These are phyloP conservation scores for Epichloe sibirici DNA, from an alignment of 2,329 filamentous ascomycete species.

Conservation along the genomic window DNA sequence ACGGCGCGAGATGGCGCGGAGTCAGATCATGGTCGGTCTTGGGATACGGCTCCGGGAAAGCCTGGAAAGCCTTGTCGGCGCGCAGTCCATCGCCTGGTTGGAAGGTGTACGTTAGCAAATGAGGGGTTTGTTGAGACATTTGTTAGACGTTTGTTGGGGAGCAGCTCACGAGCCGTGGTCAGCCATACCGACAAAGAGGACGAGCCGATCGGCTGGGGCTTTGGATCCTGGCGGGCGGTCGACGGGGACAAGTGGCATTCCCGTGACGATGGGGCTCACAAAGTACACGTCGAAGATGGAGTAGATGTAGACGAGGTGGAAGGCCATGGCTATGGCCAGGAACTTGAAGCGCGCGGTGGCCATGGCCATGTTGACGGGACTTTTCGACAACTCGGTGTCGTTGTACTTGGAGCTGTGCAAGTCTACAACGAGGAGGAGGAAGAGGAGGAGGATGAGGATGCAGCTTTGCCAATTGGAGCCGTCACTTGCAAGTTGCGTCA, in stretches of 20 bases:
- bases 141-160: background rate
- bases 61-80: conserved; percentile 96
- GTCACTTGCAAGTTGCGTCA: too few species aligned
- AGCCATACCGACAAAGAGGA: conserved; percentile 60
- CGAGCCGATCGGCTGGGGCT: conserved; percentile 77
- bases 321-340: conserved; percentile 75
- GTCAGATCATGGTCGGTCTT: conserved; percentile 51
- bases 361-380: conserved; percentile 15
- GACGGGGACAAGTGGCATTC: conserved; percentile 74
- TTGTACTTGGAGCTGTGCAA: too few species aligned
- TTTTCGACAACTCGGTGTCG: too few species aligned
- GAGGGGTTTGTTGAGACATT: too few species aligned
- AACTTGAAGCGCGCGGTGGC: conserved; percentile 61
- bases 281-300: conserved; percentile 99
- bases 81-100: conserved; percentile 70
- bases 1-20: conserved; percentile 77
- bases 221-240: conserved; percentile 46
- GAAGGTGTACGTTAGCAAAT: too few species aligned
- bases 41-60: conserved; percentile 74
- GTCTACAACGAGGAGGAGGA: too few species aligned
- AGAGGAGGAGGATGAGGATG: too few species aligned
- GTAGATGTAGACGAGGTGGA: conserved; percentile 86
- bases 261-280: conserved; percentile 90
- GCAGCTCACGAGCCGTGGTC: background rate
- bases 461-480: too few species aligned